Conservation (phyloP, 2,329 filamentous ascomycete species). For the Stagonosporopsis rhizophila region DNA sequence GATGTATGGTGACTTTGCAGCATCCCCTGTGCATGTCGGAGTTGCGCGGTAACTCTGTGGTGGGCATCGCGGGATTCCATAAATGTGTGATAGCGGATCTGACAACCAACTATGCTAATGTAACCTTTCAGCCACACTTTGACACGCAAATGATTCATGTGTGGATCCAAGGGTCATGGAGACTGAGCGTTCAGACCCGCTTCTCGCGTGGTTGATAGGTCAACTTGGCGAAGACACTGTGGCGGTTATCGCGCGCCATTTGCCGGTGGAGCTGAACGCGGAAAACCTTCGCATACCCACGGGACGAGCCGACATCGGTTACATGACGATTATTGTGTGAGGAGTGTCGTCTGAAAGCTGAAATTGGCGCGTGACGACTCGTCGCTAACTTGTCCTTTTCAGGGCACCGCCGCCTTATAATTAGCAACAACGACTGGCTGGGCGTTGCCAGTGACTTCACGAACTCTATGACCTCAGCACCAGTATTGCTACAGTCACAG, state of each 20-base stretch:
- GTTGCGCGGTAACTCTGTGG: slow-evolving; percentile 29
- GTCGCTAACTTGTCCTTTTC: slow-evolving; percentile 14
- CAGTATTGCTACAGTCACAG: neutral
- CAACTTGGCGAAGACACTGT: slow-evolving; percentile 13
- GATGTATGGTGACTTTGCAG: slow-evolving; percentile 21
- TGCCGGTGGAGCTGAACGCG: neutral
- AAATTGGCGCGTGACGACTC: slow-evolving; percentile 4
- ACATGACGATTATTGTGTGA: slow-evolving; percentile 3
- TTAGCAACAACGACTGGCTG: slow-evolving; percentile 10
- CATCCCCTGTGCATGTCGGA: slow-evolving; percentile 21
- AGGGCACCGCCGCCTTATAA: slow-evolving; percentile 14
- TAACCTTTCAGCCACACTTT: slow-evolving; percentile 36
- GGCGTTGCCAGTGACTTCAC: neutral
- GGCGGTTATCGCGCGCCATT: slow-evolving; percentile 16
- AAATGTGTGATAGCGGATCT: slow-evolving; percentile 36
- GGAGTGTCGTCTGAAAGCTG: slow-evolving; percentile 4
- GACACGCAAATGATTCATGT: slow-evolving; percentile 31
- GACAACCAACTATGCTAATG: slow-evolving; percentile 24
- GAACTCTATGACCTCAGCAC: neutral
- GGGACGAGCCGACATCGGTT: slow-evolving; percentile 18
- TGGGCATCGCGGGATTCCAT: slow-evolving; percentile 25
- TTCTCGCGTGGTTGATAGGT: slow-evolving; percentile 17
- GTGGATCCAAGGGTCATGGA: slow-evolving; percentile 21
- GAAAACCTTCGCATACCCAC: slow-evolving; percentile 10
- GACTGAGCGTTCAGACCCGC: slow-evolving; percentile 36